phyloP scores from a whole-genome alignment of 371 early-diverging fungal genomes.

The Mortierella sp. region DNA sequence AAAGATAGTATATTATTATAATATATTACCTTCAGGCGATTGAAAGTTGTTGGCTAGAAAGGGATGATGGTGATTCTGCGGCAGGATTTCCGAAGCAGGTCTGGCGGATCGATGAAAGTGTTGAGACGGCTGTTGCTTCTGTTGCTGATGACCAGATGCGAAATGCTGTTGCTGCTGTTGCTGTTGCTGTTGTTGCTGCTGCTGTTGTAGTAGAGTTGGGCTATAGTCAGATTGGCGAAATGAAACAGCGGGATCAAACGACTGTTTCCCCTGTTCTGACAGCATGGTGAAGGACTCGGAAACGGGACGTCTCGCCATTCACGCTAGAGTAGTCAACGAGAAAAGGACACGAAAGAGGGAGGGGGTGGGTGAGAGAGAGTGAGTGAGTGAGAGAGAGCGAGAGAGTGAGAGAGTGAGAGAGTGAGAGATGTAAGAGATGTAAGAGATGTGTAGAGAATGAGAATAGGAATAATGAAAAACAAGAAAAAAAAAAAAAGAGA shows the following conservation, averaged over 20 bases:
- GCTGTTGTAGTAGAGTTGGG: constrained; percentile 47
- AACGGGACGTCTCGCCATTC: constrained; percentile 55
- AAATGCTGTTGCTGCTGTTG: constrained; percentile 33
- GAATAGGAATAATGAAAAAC: no score
- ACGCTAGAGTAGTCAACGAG: constrained; percentile 7
- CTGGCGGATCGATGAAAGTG: constrained; percentile 41
- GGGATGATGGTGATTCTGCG: constrained; percentile 42
- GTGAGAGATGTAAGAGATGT: background rate
- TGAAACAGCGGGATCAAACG: constrained; percentile 46
- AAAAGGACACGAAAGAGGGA: background rate
- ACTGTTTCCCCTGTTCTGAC: constrained; percentile 48
- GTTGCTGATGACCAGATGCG: constrained; percentile 29
- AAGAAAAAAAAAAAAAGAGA: background rate
- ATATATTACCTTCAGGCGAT: constrained; percentile 50
- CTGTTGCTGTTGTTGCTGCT: constrained; percentile 47
- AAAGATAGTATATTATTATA: background rate
- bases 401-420: background rate
- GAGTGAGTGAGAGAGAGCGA: background rate
- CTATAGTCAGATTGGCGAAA: constrained; percentile 45
- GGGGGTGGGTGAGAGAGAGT: background rate
- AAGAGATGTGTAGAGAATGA: background rate
- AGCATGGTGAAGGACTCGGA: constrained; percentile 56
- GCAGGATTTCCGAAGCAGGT: constrained; percentile 52
- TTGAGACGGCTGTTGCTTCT: constrained; percentile 29
- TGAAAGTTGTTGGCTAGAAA: constrained; percentile 43